Evolutionary conservation across 805 yeast species (phyloP).

Genomic region (Yarrowia bubula): DNA sequence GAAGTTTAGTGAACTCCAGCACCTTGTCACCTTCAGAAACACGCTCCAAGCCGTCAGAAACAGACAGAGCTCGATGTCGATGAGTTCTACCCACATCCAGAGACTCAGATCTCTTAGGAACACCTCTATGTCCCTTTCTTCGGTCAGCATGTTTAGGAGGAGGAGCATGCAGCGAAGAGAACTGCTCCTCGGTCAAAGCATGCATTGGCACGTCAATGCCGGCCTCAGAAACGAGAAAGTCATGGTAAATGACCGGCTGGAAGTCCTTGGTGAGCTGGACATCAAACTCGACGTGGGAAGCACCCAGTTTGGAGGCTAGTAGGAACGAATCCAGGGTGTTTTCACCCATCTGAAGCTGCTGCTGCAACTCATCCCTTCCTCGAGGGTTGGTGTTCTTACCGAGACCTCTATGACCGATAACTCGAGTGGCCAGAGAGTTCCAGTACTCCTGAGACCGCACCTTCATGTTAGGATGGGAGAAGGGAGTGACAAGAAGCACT

Average conservation of each 20-base stretch:
- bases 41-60: slow-evolving; percentile 41
- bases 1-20: background rate
- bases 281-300: slow-evolving; percentile 94
- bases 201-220: slow-evolving; percentile 98
- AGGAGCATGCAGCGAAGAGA: slow-evolving; percentile 37
- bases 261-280: slow-evolving; percentile 90
- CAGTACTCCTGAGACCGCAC: slow-evolving; percentile 80
- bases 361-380: slow-evolving; percentile 41
- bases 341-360: slow-evolving; percentile 78
- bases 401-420: slow-evolving; percentile 93
- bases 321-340: slow-evolving; percentile 92
- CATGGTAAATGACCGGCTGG: slow-evolving; percentile 92
- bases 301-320: slow-evolving; percentile 95
- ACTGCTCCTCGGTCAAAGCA: slow-evolving; percentile 83
- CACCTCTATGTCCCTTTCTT: slow-evolving; percentile 3
- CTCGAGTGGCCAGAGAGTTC: slow-evolving; percentile 85
- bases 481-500: slow-evolving; percentile 66
- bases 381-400: slow-evolving; percentile 79
- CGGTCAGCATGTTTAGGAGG: slow-evolving; percentile 14
- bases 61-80: slow-evolving; percentile 44
- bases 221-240: slow-evolving; percentile 88
- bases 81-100: slow-evolving; percentile 28
- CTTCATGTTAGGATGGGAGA: slow-evolving; percentile 64
- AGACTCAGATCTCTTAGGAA: slow-evolving; percentile 22
- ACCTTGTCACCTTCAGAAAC: slow-evolving; percentile 34